A percentile compares a stretch with the other conserved stretches of the same genome.
Evolutionary conservation across 2,329 filamentous ascomycete genomes (phyloP).

Genomic region (Taxawa tesnikishii): DNA sequence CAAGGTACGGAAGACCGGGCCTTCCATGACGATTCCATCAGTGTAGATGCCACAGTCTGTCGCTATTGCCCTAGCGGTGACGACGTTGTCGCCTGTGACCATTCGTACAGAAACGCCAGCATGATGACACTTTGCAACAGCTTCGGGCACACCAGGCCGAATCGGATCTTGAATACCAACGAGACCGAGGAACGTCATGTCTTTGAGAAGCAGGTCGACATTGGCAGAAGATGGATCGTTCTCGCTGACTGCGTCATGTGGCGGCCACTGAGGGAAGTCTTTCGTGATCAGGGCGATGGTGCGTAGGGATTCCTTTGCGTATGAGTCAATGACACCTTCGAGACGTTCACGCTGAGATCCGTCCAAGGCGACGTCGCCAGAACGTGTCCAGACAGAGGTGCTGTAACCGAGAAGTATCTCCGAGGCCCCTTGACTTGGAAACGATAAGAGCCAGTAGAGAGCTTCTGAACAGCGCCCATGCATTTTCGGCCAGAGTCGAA

Average conservation of each 20-base stretch:
- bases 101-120: constrained; percentile 73
- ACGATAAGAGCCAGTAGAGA: constrained; percentile 34
- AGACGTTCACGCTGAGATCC: constrained; percentile 12
- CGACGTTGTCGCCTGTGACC: constrained; percentile 74
- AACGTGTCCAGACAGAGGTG: constrained; percentile 7
- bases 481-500: constrained; percentile 45
- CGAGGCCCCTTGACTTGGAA: constrained; percentile 45
- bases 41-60: constrained; percentile 66
- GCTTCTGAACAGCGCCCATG: constrained; percentile 43
- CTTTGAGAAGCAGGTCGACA: constrained; percentile 54
- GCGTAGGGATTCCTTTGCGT: constrained; percentile 27
- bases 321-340: constrained; percentile 21
- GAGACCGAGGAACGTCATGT: constrained; percentile 57
- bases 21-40: constrained; percentile 63
- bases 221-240: constrained; percentile 26
- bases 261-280: constrained; percentile 28
- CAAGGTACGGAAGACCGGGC: constrained; percentile 64
- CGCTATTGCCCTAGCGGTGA: constrained; percentile 69
- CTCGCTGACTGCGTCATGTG: constrained; percentile 10
- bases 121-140: constrained; percentile 59
- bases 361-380: constrained; percentile 11
- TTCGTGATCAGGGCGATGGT: constrained; percentile 29
- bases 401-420: constrained; percentile 36
- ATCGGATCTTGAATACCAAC: constrained; percentile 76
- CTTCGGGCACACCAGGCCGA: constrained; percentile 60